Evolutionary conservation across 805 yeast genomes (phyloP), one percentile per base, ranked within the genome.

Genomic region (Spencermartinsiella europaea): DNA sequence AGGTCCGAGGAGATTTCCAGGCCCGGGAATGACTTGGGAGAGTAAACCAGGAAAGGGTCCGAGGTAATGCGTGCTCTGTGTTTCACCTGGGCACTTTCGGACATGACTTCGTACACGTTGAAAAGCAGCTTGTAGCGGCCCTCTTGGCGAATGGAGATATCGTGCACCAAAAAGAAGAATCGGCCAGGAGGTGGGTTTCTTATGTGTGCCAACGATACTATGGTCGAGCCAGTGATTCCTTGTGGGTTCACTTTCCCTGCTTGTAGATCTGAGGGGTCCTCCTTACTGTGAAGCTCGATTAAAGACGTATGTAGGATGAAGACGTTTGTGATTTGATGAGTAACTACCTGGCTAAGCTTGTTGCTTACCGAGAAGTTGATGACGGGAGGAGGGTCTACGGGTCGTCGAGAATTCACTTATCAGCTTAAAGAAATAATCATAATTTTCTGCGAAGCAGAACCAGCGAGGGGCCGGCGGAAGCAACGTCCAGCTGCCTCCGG

Each of bases 321-420:
- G 25, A 44, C 52, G 41, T 49, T 56, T 34, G 52, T 43, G 41
- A 48, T 31, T 19, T 57, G 25, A 49, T 60, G 43, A 57, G 68
- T 56, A 59, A 68, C 49, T 47, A 58, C 21, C 55, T 65, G 53
- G 59, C 60, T 38, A 42, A 46, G 44, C 28, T 51, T 51, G 49
- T 55, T 38, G 2, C 17, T 10, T 7, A 55, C 42, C 15, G 51
- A 44, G 25, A 63, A 46, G 44, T 54, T 41, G 35, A 63, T 55
- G 12, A 63, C 63, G 2, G 67, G 67, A 14, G 65, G 64, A 19
- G 67, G 67, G 46, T 63, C 67, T 15, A 63, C 64, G n/a, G 67
- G 64, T 15, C 67, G 56, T 10, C 67, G 38, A 3, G 66, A 61
- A 38, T 62, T 65, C 16, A 62, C 60, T 55, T 25, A 12, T 25